A percentile compares a stretch with the other conserved stretches of the same genome.
Conservation (phyloP, 345 rosid species). For the Eucalyptus erythrocorys region DNA sequence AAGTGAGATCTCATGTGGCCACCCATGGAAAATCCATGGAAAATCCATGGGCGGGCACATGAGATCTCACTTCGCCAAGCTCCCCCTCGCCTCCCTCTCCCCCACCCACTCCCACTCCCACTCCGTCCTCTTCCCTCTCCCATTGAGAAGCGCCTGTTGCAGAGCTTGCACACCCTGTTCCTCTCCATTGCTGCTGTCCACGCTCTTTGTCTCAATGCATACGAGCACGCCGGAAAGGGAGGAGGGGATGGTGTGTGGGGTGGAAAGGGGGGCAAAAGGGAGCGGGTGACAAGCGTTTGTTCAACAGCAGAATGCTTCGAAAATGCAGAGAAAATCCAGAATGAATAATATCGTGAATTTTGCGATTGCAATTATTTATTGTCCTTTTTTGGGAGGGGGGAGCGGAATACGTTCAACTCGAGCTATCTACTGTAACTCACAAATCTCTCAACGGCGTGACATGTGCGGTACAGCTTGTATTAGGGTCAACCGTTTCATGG, state of each 20-base stretch:
- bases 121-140: neutral
- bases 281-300: neutral
- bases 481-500: neutral
- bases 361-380: neutral
- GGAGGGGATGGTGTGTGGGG: neutral
- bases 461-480: neutral
- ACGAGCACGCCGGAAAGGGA: neutral
- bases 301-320: neutral
- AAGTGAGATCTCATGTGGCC: constrained; percentile 66
- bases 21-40: constrained; percentile 69
- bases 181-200: constrained; percentile 6
- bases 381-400: neutral
- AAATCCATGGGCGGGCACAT: constrained; percentile 73
- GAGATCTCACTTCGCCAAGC: constrained; percentile 47
- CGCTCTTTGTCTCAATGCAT: neutral
- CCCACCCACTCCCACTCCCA: neutral
- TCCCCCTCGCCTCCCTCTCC: constrained; percentile 11
- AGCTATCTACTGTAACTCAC: neutral
- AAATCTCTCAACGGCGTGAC: neutral
- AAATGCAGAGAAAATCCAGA: neutral
- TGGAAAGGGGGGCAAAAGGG: neutral
- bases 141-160: constrained; percentile 31
- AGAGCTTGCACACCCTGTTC: constrained; percentile 35
- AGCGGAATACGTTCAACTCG: neutral
- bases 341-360: neutral